Base-by-base conservation (phyloP, 148 eudicot genomes). In the Pharnaceum exiguum region DNA sequence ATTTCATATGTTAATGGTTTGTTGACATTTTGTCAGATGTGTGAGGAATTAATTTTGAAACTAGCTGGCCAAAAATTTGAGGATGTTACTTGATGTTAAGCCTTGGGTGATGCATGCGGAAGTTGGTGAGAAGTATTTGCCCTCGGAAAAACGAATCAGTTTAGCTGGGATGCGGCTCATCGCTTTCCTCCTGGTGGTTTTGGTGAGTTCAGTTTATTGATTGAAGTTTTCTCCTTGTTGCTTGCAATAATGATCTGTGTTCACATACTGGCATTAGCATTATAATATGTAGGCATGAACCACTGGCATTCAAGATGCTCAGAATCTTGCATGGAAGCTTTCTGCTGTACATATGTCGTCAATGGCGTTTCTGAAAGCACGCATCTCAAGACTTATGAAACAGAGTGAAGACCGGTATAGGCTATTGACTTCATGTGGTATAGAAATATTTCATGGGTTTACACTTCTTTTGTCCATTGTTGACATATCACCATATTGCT, bases 101-200 rank as follows among this genome's bases (percentile, higher is more conserved):
- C 99, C 95, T 31, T 93, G 99, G 99, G 89, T 85, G 66, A 93
- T 93, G 99, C 90, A 93, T 70, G 99, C 99, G 30, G 96, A 93
- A 75, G 96, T 93, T 62, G 96, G 95, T 53, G 89, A 93, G 59
- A 82, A 78, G 51, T 93, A 77, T 55, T 31, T 85, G 42, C 65
- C 90, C 18, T 28, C 47, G 70, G 70, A 82, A 60, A 77, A 73
- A 68, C 76, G 80, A 61, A 50, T 93, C 60, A 73, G 85, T 60
- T 76, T 93, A 55, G 95, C 82, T 44, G 96, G 99, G 99, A 93
- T 75, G 96, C 99, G 15, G 96, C 91, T 73, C 96, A 93, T 71
- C 89, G 96, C 29, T 93, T 93, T 69, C 99, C 99, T 60, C 99
- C 99, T 57, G 99, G 99, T 70, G 99, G 96, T 63, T 93, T 93